Base-by-base conservation (phyloP, 2,329 filamentous ascomycete species). In the Tolypocladium endophyticum region DNA sequence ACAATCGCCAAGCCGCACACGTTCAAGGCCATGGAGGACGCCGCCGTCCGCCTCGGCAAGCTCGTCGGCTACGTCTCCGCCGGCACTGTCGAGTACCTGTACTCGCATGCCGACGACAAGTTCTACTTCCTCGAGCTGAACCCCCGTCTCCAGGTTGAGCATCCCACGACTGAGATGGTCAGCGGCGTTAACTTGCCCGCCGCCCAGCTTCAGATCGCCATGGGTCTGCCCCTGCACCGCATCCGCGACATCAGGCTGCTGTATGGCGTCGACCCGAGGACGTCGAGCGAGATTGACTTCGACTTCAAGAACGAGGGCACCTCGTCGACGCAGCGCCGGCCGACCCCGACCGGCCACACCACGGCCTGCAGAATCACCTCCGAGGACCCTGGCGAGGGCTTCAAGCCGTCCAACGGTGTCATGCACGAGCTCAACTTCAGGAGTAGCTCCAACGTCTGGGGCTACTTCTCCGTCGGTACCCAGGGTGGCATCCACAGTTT, bases 61-160 rank as follows among this genome's bases (percentile, higher is more conserved):
- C 85, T 99, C 47, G 94, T 99, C 72, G 94, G 94, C 68, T 99
- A 99, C 78, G 95, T 99, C 68, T 99, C 94, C 18, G 94, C 94
- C 28, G 94, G 94, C 82, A 99, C 94, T 38, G 95, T 99, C 62
- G 94, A 99, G 79, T 99, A 99, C 75, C 85, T 99, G 56, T 99
- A 99, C 82, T 99, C 94, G 50, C 92, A 99, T 76, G 81, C 91
- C 23, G 94, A 99, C 67, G 92, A 97, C 82, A 94, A 96, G 77
- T 99, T 99, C 81, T 99, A 97, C 84, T 99, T 99, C 81, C 81
- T 99, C 65, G 94, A 99, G 79, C 79, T 99, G 71, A 99, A 99
- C 81, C 94, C 94, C 56, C 91, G 94, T 90, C 88, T 99, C 59
- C 94, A 99, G 79, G 94, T 99, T 77, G 94, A 99, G 84, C 94